Conservation (phyloP, 2,329 filamentous ascomycete species). For the Aspergillus transmontanensis region DNA sequence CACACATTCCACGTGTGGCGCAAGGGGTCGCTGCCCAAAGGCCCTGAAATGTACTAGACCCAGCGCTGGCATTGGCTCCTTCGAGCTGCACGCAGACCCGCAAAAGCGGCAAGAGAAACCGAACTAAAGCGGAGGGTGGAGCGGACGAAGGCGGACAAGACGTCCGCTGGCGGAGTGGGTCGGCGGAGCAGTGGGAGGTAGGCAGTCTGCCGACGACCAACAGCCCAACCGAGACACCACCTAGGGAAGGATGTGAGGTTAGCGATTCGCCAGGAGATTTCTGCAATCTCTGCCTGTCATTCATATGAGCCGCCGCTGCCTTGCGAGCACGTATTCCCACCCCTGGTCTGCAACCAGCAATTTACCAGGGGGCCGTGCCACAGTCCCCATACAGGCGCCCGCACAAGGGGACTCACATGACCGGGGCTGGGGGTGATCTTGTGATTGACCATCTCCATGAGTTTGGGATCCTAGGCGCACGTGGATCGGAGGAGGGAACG, state of each 20-base stretch:
- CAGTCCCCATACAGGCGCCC: not conserved
- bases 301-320: not conserved
- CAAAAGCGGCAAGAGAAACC: conserved; percentile 33
- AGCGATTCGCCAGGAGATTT: not conserved
- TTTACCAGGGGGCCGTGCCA: conserved; percentile 12
- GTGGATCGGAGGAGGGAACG: not conserved
- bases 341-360: not conserved
- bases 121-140: conserved; percentile 32
- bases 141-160: conserved; percentile 29
- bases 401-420: conserved; percentile 11
- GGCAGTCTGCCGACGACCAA: not conserved
- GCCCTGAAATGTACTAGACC: not conserved
- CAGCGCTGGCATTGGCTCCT: not conserved
- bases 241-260: not conserved
- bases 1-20: not conserved
- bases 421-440: conserved; percentile 1
- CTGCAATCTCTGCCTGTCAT: not conserved
- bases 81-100: conserved; percentile 2
- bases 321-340: not conserved
- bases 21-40: conserved; percentile 1
- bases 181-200: conserved; percentile 4
- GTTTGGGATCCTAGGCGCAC: not conserved
- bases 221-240: not conserved
- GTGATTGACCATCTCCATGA: conserved; percentile 7
- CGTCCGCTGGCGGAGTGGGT: conserved; percentile 19